These are phyloP conservation scores for Calonectria crousiana DNA, from an alignment of 2,329 filamentous ascomycete species.

Conservation along the genomic window DNA sequence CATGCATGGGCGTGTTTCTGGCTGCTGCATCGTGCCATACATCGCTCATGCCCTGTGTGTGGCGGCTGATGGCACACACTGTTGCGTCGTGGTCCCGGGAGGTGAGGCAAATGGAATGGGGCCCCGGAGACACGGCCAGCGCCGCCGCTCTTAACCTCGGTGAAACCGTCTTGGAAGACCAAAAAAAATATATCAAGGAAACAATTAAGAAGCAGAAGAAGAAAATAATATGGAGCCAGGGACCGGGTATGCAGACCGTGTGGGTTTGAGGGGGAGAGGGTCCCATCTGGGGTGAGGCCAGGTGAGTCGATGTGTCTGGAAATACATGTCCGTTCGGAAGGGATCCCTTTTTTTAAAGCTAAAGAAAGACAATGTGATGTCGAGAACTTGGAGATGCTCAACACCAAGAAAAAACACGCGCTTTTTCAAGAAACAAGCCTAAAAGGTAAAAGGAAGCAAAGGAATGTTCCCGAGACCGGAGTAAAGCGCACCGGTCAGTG, in stretches of 20 bases:
- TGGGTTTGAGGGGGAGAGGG: conserved; percentile 8
- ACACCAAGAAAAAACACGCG: conserved; percentile 3
- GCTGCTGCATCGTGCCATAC: conserved; percentile 29
- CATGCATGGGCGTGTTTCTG: conserved; percentile 29
- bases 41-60: conserved; percentile 12
- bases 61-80: conserved; percentile 12
- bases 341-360: not conserved
- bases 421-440: not conserved
- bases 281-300: conserved; percentile 25
- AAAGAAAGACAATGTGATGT: not conserved
- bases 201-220: conserved; percentile 21
- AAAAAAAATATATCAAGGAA: not conserved
- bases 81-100: not conserved
- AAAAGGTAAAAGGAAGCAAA: not conserved
- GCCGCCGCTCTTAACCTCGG: conserved; percentile 35
- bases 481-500: not conserved
- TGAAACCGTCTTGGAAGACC: conserved; percentile 36
- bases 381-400: not conserved
- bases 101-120: not conserved
- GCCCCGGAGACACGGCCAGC: not conserved
- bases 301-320: conserved; percentile 25
- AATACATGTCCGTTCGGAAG: conserved; percentile 22
- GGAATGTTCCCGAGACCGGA: not conserved
- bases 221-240: conserved; percentile 31
- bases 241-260: conserved; percentile 18